Percentiles rank a stretch among this genome's conserved stretches.
These are phyloP conservation scores for Podaxis rugospora DNA, from an alignment of 768 basidiomycete species.

Conservation along the genomic window DNA sequence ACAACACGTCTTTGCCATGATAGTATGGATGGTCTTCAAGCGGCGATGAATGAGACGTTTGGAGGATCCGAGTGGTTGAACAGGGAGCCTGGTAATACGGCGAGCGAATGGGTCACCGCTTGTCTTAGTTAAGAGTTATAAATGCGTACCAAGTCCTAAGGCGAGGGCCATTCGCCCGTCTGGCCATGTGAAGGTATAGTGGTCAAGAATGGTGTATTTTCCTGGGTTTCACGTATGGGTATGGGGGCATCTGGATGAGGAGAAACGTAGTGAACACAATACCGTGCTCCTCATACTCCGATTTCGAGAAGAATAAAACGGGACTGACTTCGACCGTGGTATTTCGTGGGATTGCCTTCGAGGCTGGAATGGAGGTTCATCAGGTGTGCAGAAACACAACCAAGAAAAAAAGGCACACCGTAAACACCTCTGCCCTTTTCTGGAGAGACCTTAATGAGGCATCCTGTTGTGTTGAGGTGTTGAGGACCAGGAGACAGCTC, in stretches of 20 bases:
- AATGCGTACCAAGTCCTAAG: slow-evolving; percentile 61
- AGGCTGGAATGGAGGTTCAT: background rate
- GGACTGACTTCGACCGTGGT: slow-evolving; percentile 83
- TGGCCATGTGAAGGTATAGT: slow-evolving; percentile 74
- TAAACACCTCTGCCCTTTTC: slow-evolving; percentile 63
- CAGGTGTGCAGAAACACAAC: background rate
- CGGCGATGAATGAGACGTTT: slow-evolving; percentile 64
- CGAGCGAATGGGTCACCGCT: background rate
- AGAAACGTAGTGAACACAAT: slow-evolving; percentile 13
- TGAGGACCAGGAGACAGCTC: slow-evolving; percentile 16
- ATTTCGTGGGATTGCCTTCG: slow-evolving; percentile 42
- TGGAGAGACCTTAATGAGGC: slow-evolving; percentile 37
- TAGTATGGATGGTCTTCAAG: slow-evolving; percentile 42
- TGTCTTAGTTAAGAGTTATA: background rate
- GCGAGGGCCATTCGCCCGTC: slow-evolving; percentile 76
- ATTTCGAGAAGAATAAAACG: slow-evolving; percentile 66
- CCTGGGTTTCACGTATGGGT: slow-evolving; percentile 17
- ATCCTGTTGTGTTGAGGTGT: slow-evolving; percentile 44
- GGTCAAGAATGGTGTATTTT: slow-evolving; percentile 60
- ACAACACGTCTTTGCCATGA: slow-evolving; percentile 36
- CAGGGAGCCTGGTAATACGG: slow-evolving; percentile 53
- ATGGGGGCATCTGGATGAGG: background rate
- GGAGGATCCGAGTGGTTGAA: slow-evolving; percentile 75
- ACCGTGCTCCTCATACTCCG: slow-evolving; percentile 68
- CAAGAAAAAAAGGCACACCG: slow-evolving; percentile 34